Evolutionary conservation across 345 rosid genomes (phyloP), one percentile per base, ranked within the genome.

Genomic region (Zanthoxylum bungeanum): DNA sequence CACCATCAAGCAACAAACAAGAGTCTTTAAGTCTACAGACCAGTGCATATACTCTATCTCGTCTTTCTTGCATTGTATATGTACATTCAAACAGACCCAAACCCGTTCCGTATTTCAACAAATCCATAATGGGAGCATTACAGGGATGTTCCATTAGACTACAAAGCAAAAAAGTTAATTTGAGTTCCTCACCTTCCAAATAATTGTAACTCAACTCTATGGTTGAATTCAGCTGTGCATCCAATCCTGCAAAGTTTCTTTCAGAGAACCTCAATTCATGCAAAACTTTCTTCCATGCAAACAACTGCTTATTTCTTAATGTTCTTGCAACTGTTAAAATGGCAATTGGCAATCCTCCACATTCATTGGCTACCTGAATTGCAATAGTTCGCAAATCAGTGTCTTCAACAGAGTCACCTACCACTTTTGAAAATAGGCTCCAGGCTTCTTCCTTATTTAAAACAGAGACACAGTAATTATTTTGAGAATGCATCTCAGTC

Each of bases 61-160:
- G 47, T 42, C 17, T 59, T 12, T 44, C 79, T 53, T 34, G 62
- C 10, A 75, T 3, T 0, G 69, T 55, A 6, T 1, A 2, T 6
- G 7, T 9, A 1, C 14, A 3, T 4, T 9, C 17, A 61, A 74
- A 78, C 19, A 81, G 36, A 22, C 72, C 77, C 74, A 66, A 42
- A 0, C 81, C 81, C 31, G 61, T 11, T 79, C 81, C 39, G 66
- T 17, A 75, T 52, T 60, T 69, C 49, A 81, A 30, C 75, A 84
- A 47, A 33, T 77, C 17, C 47, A 42, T 42, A 42, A 42, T 42
- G 5, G 47, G 47, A 42, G 47, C 47, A 42, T 42, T 17, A 72
- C 0, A 16, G 9, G 22, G 0, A 34, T 24, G 0, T 3, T 12
- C 22, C 14, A 58, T 6, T 22, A 44, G 62, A 16, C 50, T 33